Evolutionary conservation across 2,329 filamentous ascomycete genomes (phyloP), one percentile per base, ranked within the genome.

Genomic region (Sporothrix luriei): DNA sequence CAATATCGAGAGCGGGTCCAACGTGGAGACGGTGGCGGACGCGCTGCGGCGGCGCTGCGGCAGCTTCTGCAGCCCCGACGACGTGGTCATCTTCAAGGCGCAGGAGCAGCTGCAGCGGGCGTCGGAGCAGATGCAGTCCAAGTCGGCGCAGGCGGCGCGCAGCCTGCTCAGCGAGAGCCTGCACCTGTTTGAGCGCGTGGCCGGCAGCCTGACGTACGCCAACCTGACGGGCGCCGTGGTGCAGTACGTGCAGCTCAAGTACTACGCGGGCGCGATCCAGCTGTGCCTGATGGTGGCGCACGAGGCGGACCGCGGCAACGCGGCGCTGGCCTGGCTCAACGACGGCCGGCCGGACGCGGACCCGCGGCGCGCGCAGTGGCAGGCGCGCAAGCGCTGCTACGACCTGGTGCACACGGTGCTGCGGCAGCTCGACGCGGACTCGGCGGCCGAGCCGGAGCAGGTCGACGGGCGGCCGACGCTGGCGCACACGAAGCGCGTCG

Each of bases 31-130:
- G 0, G 93, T 99, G 29, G 94, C 95, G 0, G 95, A 99, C 79
- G 93, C 94, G n/a, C 82, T 99, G 65, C 88, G 95, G 61, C 87
- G 95, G 75, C 88, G 94, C 75, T 99, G 95, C 75, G 96, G 95
- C 72, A 97, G 91, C 80, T 99, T 99, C 85, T 99, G 95, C 79
- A 97, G 94, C 76, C 90, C 94, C 0, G 94, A 99, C 73, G 95
- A 99, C 81, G 95, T 98, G 1, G 89, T 98, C 73, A 94, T 97
- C 74, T 99, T 99, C 88, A 98, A 97, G 80, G 95, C 95, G 0
- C 94, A 98, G 78, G 95, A 99, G 79, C 91, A 94, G 75, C 83
- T 98, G 68, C 96, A 97, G 83, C 88, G 92, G 74, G 94, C 94
- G 0, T 89, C 90, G 2, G 94, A 97, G 78, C 88, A 91, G 62